Evolutionary conservation across 345 rosid species (phyloP).

Genomic region (Euclidium syriacum): DNA sequence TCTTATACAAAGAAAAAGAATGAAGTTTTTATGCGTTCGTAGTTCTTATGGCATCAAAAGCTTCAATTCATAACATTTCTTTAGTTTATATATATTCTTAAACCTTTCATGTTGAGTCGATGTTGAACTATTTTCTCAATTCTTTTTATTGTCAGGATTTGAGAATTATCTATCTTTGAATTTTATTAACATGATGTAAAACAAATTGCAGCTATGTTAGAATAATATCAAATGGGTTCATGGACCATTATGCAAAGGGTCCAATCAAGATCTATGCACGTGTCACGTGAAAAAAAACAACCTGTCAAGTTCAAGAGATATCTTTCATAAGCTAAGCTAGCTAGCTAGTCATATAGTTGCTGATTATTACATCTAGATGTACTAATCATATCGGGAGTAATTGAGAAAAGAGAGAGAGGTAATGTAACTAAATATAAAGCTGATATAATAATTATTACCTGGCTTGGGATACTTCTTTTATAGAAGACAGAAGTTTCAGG

Average conservation of each 20-base stretch:
- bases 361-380: neutral
- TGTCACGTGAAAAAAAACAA: slow-evolving; percentile 15
- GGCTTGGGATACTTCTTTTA: slow-evolving; percentile 63
- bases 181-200: neutral
- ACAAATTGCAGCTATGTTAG: neutral
- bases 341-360: neutral
- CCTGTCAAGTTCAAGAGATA: slow-evolving; percentile 1
- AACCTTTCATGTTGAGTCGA: neutral
- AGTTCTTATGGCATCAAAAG: neutral
- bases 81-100: neutral
- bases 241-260: slow-evolving; percentile 8
- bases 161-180: neutral
- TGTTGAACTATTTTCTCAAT: neutral
- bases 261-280: slow-evolving; percentile 21
- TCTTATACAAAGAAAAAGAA: neutral
- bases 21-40: neutral
- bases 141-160: neutral
- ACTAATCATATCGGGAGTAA: neutral
- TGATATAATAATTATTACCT: slow-evolving; percentile 40
- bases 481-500: slow-evolving; percentile 48
- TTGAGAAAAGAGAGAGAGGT: neutral
- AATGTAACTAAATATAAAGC: neutral
- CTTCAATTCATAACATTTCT: neutral
- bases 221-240: slow-evolving; percentile 13
- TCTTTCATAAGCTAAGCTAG: neutral